A percentile compares a stretch with the other conserved stretches of the same genome.
phyloP scores from a whole-genome alignment of 352 stramenopile species.

The Saprolegnia parasitica region DNA sequence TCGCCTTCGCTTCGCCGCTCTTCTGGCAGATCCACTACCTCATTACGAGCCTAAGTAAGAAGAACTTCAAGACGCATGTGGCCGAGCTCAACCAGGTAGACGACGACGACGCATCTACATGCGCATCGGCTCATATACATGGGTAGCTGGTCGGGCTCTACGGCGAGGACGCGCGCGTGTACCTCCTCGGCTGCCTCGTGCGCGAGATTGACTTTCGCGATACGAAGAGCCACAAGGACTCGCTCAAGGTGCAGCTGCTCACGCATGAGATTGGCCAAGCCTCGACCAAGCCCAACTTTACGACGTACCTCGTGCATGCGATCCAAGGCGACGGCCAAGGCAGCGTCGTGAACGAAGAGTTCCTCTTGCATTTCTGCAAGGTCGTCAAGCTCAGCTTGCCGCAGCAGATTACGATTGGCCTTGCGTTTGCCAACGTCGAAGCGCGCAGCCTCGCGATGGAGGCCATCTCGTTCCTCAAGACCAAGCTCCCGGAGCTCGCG shows the following conservation, averaged over 20 bases:
- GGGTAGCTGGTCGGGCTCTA: slow-evolving; percentile 86
- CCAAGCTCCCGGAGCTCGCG: slow-evolving; percentile 82
- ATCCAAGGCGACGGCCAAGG: slow-evolving; percentile 29
- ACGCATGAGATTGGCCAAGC: slow-evolving; percentile 87
- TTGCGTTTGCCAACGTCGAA: slow-evolving; percentile 77
- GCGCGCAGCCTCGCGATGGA: slow-evolving; percentile 49
- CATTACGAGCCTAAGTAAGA: slow-evolving; percentile 91
- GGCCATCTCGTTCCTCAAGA: slow-evolving; percentile 70
- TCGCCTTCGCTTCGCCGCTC: slow-evolving; percentile 88
- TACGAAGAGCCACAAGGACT: slow-evolving; percentile 75
- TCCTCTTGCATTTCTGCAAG: slow-evolving; percentile 68
- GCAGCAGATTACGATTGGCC: slow-evolving; percentile 77
- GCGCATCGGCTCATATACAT: slow-evolving; percentile 6
- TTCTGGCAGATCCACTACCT: slow-evolving; percentile 94
- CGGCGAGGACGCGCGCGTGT: slow-evolving; percentile 87
- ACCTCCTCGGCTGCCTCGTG: slow-evolving; percentile 87
- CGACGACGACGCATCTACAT: not conserved
- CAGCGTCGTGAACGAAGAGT: slow-evolving; percentile 66
- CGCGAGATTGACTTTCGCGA: slow-evolving; percentile 89
- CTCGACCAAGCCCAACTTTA: slow-evolving; percentile 85
- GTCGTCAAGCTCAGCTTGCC: slow-evolving; percentile 80
- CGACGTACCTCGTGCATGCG: slow-evolving; percentile 62
- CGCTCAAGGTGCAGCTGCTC: slow-evolving; percentile 86
- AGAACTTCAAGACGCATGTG: slow-evolving; percentile 91
- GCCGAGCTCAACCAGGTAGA: slow-evolving; percentile 88